These are phyloP conservation scores for Capsicum chinense DNA, from an alignment of 257 asterid species.

Conservation along the genomic window DNA sequence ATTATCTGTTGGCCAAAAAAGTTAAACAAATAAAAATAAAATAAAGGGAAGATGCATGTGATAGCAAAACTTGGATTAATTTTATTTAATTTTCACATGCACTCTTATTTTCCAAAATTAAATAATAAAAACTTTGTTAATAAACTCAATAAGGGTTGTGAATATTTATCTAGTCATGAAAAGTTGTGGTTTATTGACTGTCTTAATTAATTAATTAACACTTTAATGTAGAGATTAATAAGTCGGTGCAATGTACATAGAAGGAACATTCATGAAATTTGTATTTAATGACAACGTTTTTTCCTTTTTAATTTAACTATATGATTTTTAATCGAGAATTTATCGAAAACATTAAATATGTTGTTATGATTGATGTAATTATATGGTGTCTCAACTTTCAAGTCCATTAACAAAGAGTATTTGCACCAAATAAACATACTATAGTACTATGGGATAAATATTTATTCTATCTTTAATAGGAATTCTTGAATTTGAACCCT, in stretches of 20 bases:
- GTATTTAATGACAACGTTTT: not conserved
- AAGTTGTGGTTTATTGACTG: not conserved
- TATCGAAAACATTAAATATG: too few relatives aligned
- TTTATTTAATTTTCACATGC: slow-evolving; percentile 15
- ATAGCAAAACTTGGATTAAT: not conserved
- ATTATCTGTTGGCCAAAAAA: slow-evolving; percentile 8
- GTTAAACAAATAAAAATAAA: not conserved
- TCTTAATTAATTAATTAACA: not conserved
- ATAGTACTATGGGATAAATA: too few relatives aligned
- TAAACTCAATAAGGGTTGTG: not conserved
- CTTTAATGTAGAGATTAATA: not conserved
- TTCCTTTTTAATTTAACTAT: too few relatives aligned
- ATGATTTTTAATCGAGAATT: too few relatives aligned
- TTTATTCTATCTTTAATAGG: too few relatives aligned
- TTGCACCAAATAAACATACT: too few relatives aligned
- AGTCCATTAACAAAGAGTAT: too few relatives aligned
- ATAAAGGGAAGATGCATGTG: not conserved
- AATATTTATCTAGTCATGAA: not conserved
- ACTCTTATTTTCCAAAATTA: not conserved
- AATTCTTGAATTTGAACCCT: too few relatives aligned
- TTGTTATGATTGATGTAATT: too few relatives aligned
- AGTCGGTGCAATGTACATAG: not conserved
- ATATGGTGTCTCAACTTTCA: too few relatives aligned
- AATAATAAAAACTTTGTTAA: not conserved
- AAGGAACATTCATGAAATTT: not conserved